These are phyloP conservation scores for Solanum chacoense DNA, from an alignment of 305 asterid species.

Conservation along the genomic window DNA sequence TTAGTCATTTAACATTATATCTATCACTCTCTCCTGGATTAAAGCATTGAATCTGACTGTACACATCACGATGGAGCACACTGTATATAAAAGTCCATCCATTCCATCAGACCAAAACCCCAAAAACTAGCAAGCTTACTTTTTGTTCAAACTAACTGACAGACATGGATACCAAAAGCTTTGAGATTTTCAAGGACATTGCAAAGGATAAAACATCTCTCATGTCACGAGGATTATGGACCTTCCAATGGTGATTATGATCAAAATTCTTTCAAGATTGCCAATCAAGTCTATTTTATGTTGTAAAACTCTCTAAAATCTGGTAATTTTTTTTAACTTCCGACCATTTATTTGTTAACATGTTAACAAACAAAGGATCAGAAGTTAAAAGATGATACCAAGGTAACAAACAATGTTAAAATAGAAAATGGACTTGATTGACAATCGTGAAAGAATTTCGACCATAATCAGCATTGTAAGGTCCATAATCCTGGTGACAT, in stretches of 20 bases:
- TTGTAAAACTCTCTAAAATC: no score
- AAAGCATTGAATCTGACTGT: no score
- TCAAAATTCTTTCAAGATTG: not conserved
- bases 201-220: not conserved
- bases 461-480: not conserved
- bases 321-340: not conserved
- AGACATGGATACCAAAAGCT: not conserved
- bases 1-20: no score
- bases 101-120: not conserved
- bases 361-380: not conserved
- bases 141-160: not conserved
- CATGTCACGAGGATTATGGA: not conserved
- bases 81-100: not conserved
- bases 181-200: not conserved
- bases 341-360: not conserved
- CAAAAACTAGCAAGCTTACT: not conserved
- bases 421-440: not conserved
- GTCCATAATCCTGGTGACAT: not conserved
- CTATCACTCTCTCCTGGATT: not conserved
- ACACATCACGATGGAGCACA: not conserved
- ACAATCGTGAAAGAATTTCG: not conserved
- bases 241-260: not conserved
- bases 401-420: not conserved
- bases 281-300: no score
- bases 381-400: no score